A percentile compares a stretch with the other conserved stretches of the same genome.
phyloP scores from a whole-genome alignment of 108 stramenopile genomes.

The Skeletonema marinoi region DNA sequence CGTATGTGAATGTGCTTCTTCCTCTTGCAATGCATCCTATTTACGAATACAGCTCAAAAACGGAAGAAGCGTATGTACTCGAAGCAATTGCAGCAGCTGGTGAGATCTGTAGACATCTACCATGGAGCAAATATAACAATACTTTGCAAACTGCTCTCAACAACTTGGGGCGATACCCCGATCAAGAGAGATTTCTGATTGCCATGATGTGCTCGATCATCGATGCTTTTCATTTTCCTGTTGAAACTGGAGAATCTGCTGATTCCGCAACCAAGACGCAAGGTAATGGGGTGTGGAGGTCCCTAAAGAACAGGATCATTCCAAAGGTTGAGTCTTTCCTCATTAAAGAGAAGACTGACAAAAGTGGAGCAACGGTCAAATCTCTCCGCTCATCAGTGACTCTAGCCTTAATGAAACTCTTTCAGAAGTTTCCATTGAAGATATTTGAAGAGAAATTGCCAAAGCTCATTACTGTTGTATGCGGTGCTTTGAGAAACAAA shows the following conservation, averaged over 20 bases:
- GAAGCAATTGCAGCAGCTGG: constrained; percentile 85
- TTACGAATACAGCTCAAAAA: constrained; percentile 78
- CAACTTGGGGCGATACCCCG: constrained; percentile 70
- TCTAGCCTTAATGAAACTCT: constrained; percentile 90
- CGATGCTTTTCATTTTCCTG: constrained; percentile 85
- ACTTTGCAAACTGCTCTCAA: constrained; percentile 67
- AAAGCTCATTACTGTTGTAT: constrained; percentile 80
- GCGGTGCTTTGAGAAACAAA: constrained; percentile 80
- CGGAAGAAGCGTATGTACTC: constrained; percentile 71
- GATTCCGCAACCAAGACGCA: constrained; percentile 15
- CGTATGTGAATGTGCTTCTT: constrained; percentile 76
- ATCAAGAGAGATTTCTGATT: constrained; percentile 79
- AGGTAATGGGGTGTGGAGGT: constrained; percentile 67
- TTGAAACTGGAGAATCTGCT: constrained; percentile 40
- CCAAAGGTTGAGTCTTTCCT: constrained; percentile 80
- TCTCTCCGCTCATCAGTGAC: constrained; percentile 84
- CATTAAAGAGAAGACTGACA: constrained; percentile 76
- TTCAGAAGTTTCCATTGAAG: constrained; percentile 79
- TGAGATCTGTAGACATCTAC: constrained; percentile 67
- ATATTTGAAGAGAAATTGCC: constrained; percentile 78
- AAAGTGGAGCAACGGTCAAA: constrained; percentile 66
- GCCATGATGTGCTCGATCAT: constrained; percentile 79
- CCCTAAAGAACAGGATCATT: constrained; percentile 72
- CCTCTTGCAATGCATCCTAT: constrained; percentile 87
- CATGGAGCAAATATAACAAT: constrained; percentile 87